These are phyloP conservation scores for Wolfiporia cocos DNA, from an alignment of 1,284 basidiomycete genomes.

Conservation along the genomic window DNA sequence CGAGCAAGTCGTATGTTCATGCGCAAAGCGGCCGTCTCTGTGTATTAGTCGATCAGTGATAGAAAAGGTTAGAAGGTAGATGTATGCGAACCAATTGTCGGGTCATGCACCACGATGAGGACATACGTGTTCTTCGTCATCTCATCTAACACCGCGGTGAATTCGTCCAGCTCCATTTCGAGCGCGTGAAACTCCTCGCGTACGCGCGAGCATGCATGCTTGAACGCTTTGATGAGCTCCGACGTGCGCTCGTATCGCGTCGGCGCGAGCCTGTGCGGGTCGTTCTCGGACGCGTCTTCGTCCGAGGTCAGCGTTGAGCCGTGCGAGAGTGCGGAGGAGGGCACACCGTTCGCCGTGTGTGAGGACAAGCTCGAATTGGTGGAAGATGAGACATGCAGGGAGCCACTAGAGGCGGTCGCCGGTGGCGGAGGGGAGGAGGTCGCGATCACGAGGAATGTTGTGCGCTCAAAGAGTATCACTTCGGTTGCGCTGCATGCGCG, in stretches of 20 bases:
- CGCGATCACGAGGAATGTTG: conserved; percentile 96
- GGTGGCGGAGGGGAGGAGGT: conserved; percentile 42
- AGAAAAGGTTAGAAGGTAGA: not conserved
- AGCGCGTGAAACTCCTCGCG: conserved; percentile 79
- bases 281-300: conserved; percentile 12
- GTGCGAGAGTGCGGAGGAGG: conserved; percentile 10
- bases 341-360: conserved; percentile 16
- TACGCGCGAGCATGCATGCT: conserved; percentile 80
- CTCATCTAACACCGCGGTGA: conserved; percentile 91
- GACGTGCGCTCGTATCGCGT: conserved; percentile 95
- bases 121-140: conserved; percentile 95
- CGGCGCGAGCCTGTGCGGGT: conserved; percentile 52
- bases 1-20: conserved; percentile 81
- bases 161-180: conserved; percentile 78
- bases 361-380: conserved; percentile 15
- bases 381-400: conserved; percentile 16
- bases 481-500: conserved; percentile 86
- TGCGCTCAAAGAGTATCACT: conserved; percentile 93
- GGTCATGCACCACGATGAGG: conserved; percentile 84
- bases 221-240: conserved; percentile 93
- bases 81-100: conserved; percentile 65
- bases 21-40: conserved; percentile 80
- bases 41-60: not conserved
- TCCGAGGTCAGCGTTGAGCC: conserved; percentile 10
- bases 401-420: conserved; percentile 12